Percentiles rank a stretch among this genome's conserved stretches.
phyloP scores from a whole-genome alignment of 2,329 filamentous ascomycete species.

The Geosmithia flava region DNA sequence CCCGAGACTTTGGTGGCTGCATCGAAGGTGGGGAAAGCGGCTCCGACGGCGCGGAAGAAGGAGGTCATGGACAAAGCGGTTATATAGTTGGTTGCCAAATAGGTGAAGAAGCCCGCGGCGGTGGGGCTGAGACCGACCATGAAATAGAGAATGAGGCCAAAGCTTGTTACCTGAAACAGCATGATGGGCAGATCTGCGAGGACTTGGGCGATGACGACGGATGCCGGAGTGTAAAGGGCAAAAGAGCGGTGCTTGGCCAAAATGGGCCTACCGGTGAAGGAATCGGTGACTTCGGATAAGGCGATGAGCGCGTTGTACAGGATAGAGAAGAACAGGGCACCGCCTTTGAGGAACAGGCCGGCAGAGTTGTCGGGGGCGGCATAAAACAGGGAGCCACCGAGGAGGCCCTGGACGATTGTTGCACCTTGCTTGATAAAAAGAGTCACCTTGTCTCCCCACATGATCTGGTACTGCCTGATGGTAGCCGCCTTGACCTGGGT shows the following conservation, averaged over 20 bases:
- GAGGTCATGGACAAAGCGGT: constrained; percentile 46
- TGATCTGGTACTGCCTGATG: constrained; percentile 49
- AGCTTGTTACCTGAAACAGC: constrained; percentile 43
- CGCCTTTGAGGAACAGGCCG: constrained; percentile 52
- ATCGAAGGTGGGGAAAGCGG: constrained; percentile 43
- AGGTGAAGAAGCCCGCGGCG: constrained; percentile 48
- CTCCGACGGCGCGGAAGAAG: constrained; percentile 42
- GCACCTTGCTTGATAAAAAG: constrained; percentile 50
- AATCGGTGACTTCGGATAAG: constrained; percentile 54
- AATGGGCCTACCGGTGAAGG: constrained; percentile 46
- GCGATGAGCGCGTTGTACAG: constrained; percentile 50
- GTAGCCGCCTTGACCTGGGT: constrained; percentile 45
- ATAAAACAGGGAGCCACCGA: constrained; percentile 57
- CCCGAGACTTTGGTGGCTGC: constrained; percentile 45
- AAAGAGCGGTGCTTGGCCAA: constrained; percentile 46
- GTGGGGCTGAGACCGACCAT: constrained; percentile 43
- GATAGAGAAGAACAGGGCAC: constrained; percentile 51
- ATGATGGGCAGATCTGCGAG: constrained; percentile 42
- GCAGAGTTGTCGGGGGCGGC: constrained; percentile 41
- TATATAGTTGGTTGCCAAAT: constrained; percentile 39
- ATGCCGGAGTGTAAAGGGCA: constrained; percentile 43
- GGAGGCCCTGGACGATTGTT: constrained; percentile 45
- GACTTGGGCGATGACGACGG: constrained; percentile 45
- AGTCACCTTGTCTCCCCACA: constrained; percentile 52
- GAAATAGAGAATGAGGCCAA: constrained; percentile 49